phyloP scores from a whole-genome alignment of 2,329 filamentous ascomycete species.

The Coniochaeta hoffmannii region DNA sequence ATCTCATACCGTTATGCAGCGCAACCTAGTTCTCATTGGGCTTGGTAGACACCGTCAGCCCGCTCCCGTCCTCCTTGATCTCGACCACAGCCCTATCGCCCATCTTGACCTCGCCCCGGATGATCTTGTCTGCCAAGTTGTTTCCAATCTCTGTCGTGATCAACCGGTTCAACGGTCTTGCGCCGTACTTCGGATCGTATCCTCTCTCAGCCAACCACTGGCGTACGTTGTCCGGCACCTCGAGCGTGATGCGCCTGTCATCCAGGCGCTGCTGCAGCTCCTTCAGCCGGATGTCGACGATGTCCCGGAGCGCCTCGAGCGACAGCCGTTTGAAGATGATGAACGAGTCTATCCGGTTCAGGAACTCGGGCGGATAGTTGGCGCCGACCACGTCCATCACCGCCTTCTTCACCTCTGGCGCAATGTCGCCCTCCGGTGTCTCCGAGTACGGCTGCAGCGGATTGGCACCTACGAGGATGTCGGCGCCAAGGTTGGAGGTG shows the following conservation, averaged over 20 bases:
- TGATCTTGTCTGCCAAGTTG: conserved; percentile 82
- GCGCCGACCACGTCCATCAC: conserved; percentile 82
- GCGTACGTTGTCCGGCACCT: conserved; percentile 64
- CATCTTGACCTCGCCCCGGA: conserved; percentile 69
- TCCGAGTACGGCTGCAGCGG: conserved; percentile 56
- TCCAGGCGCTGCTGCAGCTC: conserved; percentile 80
- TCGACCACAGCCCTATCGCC: conserved; percentile 67
- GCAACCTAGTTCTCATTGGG: not conserved
- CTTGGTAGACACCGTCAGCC: conserved; percentile 28
- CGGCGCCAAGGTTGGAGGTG: conserved; percentile 88
- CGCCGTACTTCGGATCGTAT: conserved; percentile 88
- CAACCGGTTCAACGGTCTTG: conserved; percentile 81
- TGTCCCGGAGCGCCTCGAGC: conserved; percentile 71
- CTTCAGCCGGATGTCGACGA: conserved; percentile 82
- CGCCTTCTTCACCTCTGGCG: conserved; percentile 63
- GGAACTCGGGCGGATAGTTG: conserved; percentile 81
- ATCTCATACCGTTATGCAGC: too few relatives aligned
- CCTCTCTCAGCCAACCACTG: conserved; percentile 84
- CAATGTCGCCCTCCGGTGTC: conserved; percentile 59
- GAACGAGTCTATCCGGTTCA: conserved; percentile 95
- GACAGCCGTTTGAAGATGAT: conserved; percentile 91
- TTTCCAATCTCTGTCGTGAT: conserved; percentile 90
- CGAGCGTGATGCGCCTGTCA: conserved; percentile 73
- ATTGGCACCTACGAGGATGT: conserved; percentile 77
- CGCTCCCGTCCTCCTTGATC: conserved; percentile 55